A percentile compares a stretch with the other conserved stretches of the same genome.
These are phyloP conservation scores for Paramyrothecium sp. DNA, from an alignment of 2,329 filamentous ascomycete species.

Conservation along the genomic window DNA sequence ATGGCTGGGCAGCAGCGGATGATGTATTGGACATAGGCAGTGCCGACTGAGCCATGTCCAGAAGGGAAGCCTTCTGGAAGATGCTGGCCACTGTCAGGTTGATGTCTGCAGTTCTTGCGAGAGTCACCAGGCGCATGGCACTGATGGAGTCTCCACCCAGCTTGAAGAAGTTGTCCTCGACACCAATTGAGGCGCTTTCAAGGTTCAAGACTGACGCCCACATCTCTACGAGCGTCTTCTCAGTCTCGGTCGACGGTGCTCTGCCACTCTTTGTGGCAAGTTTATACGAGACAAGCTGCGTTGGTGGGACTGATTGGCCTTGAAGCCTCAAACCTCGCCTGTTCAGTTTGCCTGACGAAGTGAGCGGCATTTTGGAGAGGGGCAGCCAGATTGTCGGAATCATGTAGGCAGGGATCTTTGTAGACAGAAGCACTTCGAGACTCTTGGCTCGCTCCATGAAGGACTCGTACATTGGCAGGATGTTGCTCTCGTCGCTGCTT, in stretches of 20 bases:
- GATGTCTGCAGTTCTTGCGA: conserved; percentile 34
- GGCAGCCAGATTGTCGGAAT: conserved; percentile 6
- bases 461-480: conserved; percentile 3
- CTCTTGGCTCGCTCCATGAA: conserved; percentile 4
- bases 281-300: not conserved
- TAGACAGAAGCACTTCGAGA: conserved; percentile 2
- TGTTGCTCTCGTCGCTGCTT: conserved; percentile 3
- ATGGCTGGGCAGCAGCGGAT: not conserved
- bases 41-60: conserved; percentile 17
- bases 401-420: conserved; percentile 5
- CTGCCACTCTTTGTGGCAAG: conserved; percentile 5
- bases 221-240: not conserved
- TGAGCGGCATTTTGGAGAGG: conserved; percentile 6
- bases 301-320: conserved; percentile 5
- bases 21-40: conserved; percentile 7
- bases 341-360: conserved; percentile 7
- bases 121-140: conserved; percentile 38
- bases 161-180: conserved; percentile 43
- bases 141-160: conserved; percentile 44
- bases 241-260: not conserved
- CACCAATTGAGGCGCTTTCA: conserved; percentile 20
- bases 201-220: conserved; percentile 4
- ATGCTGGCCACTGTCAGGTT: conserved; percentile 42
- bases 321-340: conserved; percentile 4
- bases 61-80: conserved; percentile 26